Conservation (phyloP, 306 rosid species). For the Boehmeria nivea region DNA sequence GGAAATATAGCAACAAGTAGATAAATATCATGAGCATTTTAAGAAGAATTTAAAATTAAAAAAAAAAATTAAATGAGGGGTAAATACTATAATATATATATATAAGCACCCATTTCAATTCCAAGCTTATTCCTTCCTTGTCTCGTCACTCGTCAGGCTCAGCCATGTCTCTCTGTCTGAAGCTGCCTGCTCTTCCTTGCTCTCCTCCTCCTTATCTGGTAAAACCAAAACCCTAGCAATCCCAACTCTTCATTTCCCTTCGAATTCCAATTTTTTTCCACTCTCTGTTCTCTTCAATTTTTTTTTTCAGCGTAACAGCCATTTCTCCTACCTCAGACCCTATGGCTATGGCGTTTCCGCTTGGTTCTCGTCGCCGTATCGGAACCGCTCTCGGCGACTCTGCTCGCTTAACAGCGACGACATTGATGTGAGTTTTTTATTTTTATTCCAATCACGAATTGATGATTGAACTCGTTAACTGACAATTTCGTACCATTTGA, state of each 20-base stretch:
- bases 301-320: conserved; percentile 10
- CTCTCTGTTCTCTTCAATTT: neutral
- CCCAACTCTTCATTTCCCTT: conserved; percentile 1
- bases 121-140: no score
- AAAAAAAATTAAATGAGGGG: no score
- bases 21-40: no score
- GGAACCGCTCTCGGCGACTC: conserved; percentile 7
- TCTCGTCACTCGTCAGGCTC: neutral
- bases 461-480: neutral
- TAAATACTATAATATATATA: no score
- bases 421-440: conserved; percentile 26
- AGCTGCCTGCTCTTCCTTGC: conserved; percentile 11
- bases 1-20: no score
- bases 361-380: conserved; percentile 25
- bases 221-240: neutral
- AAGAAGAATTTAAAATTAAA: no score
- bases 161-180: conserved; percentile 24
- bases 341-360: conserved; percentile 11
- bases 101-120: no score
- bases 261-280: neutral
- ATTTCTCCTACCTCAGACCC: conserved; percentile 16
- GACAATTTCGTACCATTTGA: conserved; percentile 5
- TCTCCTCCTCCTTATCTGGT: conserved; percentile 26
- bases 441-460: neutral
- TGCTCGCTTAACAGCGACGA: conserved; percentile 30